Percentiles rank a stretch among this genome's conserved stretches.
Conservation (phyloP, 148 eudicot species). For the Amaranthus hypochondriacus region DNA sequence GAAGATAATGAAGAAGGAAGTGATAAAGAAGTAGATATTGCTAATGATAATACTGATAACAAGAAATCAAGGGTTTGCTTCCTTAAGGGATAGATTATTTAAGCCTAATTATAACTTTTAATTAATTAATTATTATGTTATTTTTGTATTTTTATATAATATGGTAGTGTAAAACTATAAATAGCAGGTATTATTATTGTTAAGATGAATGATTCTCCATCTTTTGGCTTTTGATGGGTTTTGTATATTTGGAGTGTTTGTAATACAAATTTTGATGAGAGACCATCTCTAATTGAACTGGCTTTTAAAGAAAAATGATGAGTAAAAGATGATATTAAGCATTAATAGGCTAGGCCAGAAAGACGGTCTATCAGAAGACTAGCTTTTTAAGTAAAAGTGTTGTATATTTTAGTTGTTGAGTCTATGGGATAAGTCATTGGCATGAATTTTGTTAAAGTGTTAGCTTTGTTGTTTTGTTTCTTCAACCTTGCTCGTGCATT, state of each 20-base stretch:
- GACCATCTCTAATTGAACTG: no score
- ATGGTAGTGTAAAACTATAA: not conserved
- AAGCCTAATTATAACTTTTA: constrained; percentile 63
- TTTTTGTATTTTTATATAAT: not conserved
- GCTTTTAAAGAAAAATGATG: no score
- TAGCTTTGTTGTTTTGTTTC: no score
- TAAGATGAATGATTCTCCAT: not conserved
- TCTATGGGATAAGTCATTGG: no score
- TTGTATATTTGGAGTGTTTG: not conserved
- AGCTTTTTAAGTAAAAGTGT: not conserved
- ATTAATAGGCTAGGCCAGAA: no score
- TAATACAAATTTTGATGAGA: not conserved
- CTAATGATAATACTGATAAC: constrained; percentile 18
- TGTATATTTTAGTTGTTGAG: not conserved
- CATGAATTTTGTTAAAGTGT: no score
- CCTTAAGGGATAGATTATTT: constrained; percentile 41
- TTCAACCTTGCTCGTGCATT: no score
- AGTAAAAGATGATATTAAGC: no score
- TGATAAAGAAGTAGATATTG: constrained; percentile 4
- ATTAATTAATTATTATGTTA: constrained; percentile 6
- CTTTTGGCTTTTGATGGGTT: constrained; percentile 5
- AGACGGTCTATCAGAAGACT: no score
- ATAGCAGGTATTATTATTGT: not conserved
- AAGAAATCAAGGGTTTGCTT: constrained; percentile 32
- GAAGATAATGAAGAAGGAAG: constrained; percentile 27